phyloP scores from a whole-genome alignment of 1,139 yeast genomes.

The Taiozyma sp. region DNA sequence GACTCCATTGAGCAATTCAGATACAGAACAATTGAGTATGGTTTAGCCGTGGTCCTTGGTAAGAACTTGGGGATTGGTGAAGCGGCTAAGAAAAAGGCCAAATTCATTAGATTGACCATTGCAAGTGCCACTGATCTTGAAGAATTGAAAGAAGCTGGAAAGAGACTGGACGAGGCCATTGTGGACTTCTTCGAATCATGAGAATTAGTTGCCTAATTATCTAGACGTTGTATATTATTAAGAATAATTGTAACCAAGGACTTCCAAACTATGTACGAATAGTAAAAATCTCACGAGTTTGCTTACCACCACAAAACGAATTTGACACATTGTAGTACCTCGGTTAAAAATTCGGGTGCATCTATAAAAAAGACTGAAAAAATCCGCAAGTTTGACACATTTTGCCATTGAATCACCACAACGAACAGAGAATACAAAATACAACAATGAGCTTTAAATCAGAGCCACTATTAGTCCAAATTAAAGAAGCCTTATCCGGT shows the following conservation, averaged over 20 bases:
- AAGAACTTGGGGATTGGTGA: conserved; percentile 44
- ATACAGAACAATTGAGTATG: conserved; percentile 28
- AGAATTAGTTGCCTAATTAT: neutral
- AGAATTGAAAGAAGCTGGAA: conserved; percentile 43
- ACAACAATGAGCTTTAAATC: conserved; percentile 10
- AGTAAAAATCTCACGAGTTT: too few species aligned
- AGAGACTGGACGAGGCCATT: conserved; percentile 41
- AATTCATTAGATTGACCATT: conserved; percentile 48
- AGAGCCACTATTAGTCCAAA: conserved; percentile 8
- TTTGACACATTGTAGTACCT: neutral
- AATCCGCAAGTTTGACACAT: neutral
- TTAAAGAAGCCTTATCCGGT: conserved; percentile 6
- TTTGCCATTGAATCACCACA: neutral
- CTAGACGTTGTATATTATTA: neutral
- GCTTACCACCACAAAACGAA: neutral
- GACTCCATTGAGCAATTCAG: conserved; percentile 29
- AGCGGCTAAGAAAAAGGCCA: conserved; percentile 28
- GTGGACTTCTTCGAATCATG: conserved; percentile 37
- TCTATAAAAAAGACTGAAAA: neutral
- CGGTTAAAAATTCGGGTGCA: neutral
- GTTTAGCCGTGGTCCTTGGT: conserved; percentile 50
- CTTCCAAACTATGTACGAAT: neutral
- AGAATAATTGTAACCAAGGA: neutral
- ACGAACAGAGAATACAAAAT: neutral
- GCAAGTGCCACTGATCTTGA: conserved; percentile 44